Percentiles rank a stretch among this genome's conserved stretches.
Evolutionary conservation across 2,329 filamentous ascomycete species (phyloP).

Genomic region (Paraphaeosphaeria sporulosa): DNA sequence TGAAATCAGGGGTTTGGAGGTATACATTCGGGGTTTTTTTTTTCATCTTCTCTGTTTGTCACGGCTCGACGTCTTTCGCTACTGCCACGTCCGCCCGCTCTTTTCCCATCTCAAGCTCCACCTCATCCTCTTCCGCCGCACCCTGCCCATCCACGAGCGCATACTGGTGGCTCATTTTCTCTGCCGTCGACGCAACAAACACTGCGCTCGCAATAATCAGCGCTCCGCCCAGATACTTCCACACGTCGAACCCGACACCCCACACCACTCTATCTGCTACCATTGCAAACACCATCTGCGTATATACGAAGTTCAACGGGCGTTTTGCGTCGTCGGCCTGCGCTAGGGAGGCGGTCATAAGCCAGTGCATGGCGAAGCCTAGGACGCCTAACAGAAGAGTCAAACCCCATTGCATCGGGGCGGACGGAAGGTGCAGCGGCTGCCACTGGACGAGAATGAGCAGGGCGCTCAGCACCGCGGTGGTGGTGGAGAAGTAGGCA

Average conservation of each 20-base stretch:
- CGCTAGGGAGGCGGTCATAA: slow-evolving; percentile 6
- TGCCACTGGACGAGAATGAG: not conserved
- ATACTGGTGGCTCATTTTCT: slow-evolving; percentile 4
- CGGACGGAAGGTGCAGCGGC: not conserved
- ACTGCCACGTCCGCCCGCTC: not conserved
- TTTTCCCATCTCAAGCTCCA: not conserved
- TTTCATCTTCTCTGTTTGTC: not conserved
- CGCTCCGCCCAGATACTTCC: slow-evolving; percentile 9
- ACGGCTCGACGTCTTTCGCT: not conserved
- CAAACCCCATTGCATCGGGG: not conserved
- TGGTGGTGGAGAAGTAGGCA: slow-evolving; percentile 1
- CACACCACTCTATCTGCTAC: slow-evolving; percentile 5
- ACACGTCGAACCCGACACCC: not conserved
- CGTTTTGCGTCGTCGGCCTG: slow-evolving; percentile 8
- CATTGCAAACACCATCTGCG: slow-evolving; percentile 9
- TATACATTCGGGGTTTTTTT: not conserved
- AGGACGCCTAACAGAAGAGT: not conserved
- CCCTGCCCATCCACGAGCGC: not conserved
- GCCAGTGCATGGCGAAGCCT: slow-evolving; percentile 5
- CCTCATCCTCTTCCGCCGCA: not conserved
- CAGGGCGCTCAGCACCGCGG: not conserved
- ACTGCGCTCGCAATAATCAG: slow-evolving; percentile 5
- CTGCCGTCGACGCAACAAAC: slow-evolving; percentile 1
- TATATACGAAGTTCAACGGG: slow-evolving; percentile 8
- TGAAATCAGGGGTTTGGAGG: too few species aligned